phyloP scores from a whole-genome alignment of 2,329 filamentous ascomycete genomes.

The Aureobasidium sp. region DNA sequence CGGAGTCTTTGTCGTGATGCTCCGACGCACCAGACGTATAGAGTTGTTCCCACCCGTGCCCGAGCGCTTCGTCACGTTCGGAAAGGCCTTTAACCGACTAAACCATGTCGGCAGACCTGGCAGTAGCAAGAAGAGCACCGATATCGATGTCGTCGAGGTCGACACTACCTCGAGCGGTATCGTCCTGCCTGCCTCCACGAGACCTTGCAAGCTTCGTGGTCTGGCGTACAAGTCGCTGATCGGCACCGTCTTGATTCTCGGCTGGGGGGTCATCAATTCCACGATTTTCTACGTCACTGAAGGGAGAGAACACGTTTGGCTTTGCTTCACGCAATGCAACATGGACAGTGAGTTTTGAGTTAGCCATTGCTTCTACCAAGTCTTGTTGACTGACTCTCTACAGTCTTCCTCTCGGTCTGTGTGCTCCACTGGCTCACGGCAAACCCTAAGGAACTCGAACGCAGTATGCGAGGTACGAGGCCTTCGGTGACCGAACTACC shows the following conservation, averaged over 20 bases:
- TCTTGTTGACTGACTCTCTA: not conserved
- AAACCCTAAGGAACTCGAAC: constrained; percentile 1
- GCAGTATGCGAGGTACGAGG: not conserved
- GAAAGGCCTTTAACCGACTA: not conserved
- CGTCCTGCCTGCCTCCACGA: constrained; percentile 1
- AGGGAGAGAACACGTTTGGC: constrained; percentile 31
- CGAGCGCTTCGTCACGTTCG: not conserved
- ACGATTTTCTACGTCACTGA: constrained; percentile 23
- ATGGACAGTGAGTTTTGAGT: constrained; percentile 28
- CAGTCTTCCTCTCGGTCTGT: constrained; percentile 10
- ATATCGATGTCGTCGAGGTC: not conserved
- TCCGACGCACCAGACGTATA: constrained; percentile 19
- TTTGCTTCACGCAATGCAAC: constrained; percentile 33
- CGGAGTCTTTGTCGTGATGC: constrained; percentile 29
- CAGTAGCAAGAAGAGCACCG: not conserved
- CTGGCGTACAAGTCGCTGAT: constrained; percentile 32
- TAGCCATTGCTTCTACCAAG: not conserved
- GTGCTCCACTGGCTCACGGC: constrained; percentile 8
- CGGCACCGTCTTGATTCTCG: constrained; percentile 30
- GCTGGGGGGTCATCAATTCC: constrained; percentile 33
- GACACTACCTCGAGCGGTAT: not conserved
- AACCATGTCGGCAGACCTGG: not conserved
- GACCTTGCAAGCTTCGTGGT: constrained; percentile 22
- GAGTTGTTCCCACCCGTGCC: not conserved
- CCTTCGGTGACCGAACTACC: not conserved